Evolutionary conservation across 305 asterid species (phyloP).

Genomic region (Solanum chacoense): DNA sequence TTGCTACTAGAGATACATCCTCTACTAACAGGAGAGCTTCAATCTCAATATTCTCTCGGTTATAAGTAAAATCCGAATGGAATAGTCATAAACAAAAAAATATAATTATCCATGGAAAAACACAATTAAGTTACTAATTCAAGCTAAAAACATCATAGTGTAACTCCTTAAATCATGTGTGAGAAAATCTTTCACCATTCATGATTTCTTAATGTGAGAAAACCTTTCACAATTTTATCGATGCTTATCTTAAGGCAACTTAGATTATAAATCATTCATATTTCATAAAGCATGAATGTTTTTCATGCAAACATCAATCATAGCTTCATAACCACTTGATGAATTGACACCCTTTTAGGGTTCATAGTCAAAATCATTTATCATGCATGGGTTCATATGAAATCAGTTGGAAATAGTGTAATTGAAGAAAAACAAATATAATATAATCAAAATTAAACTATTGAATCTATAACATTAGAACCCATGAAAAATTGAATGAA

Average conservation of each 20-base stretch:
- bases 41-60: background rate
- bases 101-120: background rate
- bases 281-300: background rate
- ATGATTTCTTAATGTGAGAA: background rate
- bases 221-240: background rate
- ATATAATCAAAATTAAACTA: too few relatives aligned
- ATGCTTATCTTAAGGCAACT: background rate
- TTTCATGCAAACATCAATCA: background rate
- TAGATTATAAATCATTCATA: background rate
- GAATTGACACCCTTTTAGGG: background rate
- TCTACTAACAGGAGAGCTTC: background rate
- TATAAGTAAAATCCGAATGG: background rate
- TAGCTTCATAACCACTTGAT: background rate
- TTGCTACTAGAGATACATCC: background rate
- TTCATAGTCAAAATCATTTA: background rate
- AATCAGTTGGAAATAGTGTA: background rate
- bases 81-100: background rate
- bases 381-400: background rate
- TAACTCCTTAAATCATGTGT: background rate
- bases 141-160: background rate
- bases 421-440: background rate
- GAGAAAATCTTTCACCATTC: background rate
- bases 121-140: background rate
- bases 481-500: background rate
- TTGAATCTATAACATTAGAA: background rate